Evolutionary conservation across 2,329 filamentous ascomycete species (phyloP), one percentile per base, ranked within the genome.

Genomic region (Epichloe sibirici): DNA sequence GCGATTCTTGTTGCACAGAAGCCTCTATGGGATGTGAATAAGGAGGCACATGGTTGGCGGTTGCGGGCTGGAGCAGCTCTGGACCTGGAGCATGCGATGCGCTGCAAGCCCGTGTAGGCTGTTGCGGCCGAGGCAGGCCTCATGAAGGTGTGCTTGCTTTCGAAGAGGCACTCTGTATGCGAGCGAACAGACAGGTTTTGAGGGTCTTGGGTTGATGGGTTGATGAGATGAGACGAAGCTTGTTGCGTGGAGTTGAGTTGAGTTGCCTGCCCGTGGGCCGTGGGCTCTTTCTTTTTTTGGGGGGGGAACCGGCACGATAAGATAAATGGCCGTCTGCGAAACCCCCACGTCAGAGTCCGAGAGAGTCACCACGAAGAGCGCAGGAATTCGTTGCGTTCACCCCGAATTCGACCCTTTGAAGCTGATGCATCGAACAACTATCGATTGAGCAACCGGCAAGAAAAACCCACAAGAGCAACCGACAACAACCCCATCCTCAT

Each of bases 31-130:
- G 31, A 21, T 15, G 5, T 21, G n/a, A 23, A 21, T 17, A 31
- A 3, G 21, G 52, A 21, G 25, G 39, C 11, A 11, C 37, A 53
- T 17, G 38, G 38, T 15, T 15, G 37, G 12, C 37, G 21, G 15
- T 23, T 11, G 17, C 34, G 40, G 40, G 35, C 13, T 23, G 35
- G 25, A n/a, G 7, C 13, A 43, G 25, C 25, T n/a, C 13, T 13
- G 35, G 35, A 15, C 8, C n/a, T 13, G 38, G 44, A 38, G 48
- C 44, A 28, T 13, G 35, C 46, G 38, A 51, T 48, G 52, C 52
- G 48, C 31, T 25, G 48, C 44, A 53, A 35, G 49, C 45, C 45
- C 40, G 34, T 47, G 23, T 31, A 38, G 44, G 48, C 37, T 21
- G 44, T n/a, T 11, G 48, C 44, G 35, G 45, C 48, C 28, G 48